Evolutionary conservation across 768 basidiomycete species (phyloP).

Genomic region (Mycena amicta): DNA sequence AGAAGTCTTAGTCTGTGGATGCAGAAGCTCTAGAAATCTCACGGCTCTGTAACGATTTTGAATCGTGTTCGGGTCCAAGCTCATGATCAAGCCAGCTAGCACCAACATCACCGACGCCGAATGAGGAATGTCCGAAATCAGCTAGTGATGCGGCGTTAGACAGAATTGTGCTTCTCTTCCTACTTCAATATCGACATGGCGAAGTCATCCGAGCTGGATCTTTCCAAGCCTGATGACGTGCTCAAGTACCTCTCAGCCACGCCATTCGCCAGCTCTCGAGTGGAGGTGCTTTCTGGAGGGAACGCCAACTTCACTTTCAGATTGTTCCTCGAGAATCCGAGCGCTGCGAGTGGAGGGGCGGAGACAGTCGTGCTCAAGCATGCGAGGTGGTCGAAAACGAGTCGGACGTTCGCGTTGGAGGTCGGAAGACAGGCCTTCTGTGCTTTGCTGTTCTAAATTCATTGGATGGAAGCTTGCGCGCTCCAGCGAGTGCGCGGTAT

Average conservation of each 20-base stretch:
- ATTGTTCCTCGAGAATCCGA: slow-evolving; percentile 42
- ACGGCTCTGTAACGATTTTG: too few relatives aligned
- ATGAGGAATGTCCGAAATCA: too few relatives aligned
- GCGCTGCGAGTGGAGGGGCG: slow-evolving; percentile 34
- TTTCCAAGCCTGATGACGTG: slow-evolving; percentile 16
- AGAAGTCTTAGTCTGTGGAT: too few relatives aligned
- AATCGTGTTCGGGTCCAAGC: too few relatives aligned
- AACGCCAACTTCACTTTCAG: slow-evolving; percentile 60
- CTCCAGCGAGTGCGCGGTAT: slow-evolving; percentile 44
- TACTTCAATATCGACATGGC: too few relatives aligned
- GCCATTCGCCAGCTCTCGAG: slow-evolving; percentile 45
- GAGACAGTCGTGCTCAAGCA: slow-evolving; percentile 63
- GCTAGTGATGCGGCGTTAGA: too few relatives aligned
- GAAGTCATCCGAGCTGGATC: neutral
- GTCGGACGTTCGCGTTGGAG: slow-evolving; percentile 27
- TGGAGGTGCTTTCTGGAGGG: slow-evolving; percentile 53
- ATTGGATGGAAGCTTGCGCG: slow-evolving; percentile 48
- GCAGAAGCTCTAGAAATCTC: too few relatives aligned
- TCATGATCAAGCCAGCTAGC: too few relatives aligned
- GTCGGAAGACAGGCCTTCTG: neutral
- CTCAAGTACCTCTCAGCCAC: slow-evolving; percentile 49
- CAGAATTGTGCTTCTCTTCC: too few relatives aligned
- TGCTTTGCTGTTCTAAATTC: neutral
- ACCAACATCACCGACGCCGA: too few relatives aligned
- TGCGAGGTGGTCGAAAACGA: slow-evolving; percentile 43